Conservation (phyloP, 768 basidiomycete genomes). For the Suillus weaverae region DNA sequence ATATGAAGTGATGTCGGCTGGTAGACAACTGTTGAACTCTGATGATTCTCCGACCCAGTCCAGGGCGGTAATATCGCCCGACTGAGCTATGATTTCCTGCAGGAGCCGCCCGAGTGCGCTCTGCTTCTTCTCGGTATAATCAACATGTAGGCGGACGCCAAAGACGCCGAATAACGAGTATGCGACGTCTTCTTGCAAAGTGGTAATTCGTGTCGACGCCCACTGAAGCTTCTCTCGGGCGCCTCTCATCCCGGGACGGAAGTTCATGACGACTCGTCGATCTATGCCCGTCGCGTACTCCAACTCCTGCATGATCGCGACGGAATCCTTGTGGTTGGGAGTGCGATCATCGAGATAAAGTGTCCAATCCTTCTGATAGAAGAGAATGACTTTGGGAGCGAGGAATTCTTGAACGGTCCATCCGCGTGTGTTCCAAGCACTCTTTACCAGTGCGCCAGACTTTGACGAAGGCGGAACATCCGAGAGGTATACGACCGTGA, state of each 20-base stretch:
- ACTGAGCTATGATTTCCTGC: neutral
- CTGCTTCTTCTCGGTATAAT: neutral
- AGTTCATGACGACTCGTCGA: neutral
- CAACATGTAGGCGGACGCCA: neutral
- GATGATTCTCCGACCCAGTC: neutral
- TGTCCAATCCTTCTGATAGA: neutral
- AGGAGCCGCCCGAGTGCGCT: neutral
- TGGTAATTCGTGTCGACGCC: neutral
- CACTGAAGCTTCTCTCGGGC: neutral
- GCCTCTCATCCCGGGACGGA: neutral
- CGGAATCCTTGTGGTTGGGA: neutral
- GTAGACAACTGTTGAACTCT: neutral
- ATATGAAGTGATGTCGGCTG: neutral
- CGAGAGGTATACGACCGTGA: neutral
- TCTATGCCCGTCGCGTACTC: neutral
- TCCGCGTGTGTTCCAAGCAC: neutral
- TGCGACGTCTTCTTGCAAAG: neutral
- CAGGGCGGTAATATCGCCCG: neutral
- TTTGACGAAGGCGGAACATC: neutral
- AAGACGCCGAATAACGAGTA: neutral
- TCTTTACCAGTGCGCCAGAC: neutral
- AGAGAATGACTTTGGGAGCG: neutral
- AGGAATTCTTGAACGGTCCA: neutral
- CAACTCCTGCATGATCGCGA: neutral
- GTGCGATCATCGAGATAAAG: neutral